Base-by-base conservation (phyloP, 2,329 filamentous ascomycete species). In the Lecanosticta acicola region DNA sequence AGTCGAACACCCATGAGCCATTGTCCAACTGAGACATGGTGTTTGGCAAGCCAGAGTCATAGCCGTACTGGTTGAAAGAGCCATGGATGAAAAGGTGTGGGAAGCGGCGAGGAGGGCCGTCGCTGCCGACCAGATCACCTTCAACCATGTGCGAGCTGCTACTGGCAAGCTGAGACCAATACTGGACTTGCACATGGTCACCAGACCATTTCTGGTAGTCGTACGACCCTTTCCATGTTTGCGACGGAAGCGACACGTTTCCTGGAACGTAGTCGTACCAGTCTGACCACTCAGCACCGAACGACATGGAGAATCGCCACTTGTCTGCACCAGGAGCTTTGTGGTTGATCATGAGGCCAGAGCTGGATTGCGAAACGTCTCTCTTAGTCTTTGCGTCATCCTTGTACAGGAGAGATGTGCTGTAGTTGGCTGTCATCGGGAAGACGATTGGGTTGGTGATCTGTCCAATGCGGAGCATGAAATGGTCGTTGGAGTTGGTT, bases 51-150 rank as follows among this genome's bases (percentile, higher is more conserved):
- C 81, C 81, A 18, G 72, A 70, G 58, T 84, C 81, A 56, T 75
- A 84, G 11, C 81, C 80, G 56, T 77, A 84, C 48, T 78, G 69
- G 57, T 84, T 84, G 64, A 76, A 83, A 0, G 72, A 69, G 1
- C 81, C 81, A 40, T 83, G 78, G 39, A 79, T 72, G 58, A 78
- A 81, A 9, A 84, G 63, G 59, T 84, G 80, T 3, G 81, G 81
- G 58, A 79, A 81, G 21, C 77, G 71, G 41, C 80, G 51, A 10
- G 53, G 50, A 8, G 69, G 65, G 3, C 64, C 60, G 4, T 63
- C 61, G 20, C 67, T 65, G 33, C 66, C 67, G 18, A 63, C 67
- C 16, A 74, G 56, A 61, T 84, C 80, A 32, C 74, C 76, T 54
- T 84, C 75, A 57, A 83, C 78, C 9, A 79, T 63, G 54, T 82